Evolutionary conservation across 202 grass and related monocot species (phyloP), one percentile per base, ranked within the genome.

Genomic region (Miscanthus sacchariflorus): DNA sequence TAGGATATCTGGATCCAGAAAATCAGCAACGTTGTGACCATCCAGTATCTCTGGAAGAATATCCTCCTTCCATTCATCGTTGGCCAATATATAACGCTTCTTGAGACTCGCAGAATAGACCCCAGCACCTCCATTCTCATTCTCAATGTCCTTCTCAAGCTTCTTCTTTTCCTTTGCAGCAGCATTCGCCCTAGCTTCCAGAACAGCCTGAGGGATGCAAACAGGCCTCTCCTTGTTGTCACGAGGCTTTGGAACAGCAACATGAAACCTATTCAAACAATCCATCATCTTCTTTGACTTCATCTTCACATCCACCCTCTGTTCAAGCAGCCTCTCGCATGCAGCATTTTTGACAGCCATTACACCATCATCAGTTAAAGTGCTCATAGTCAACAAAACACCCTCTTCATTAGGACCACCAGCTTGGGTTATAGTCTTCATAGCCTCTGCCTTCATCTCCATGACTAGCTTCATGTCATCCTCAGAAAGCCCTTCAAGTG

Each of bases 221-320:
- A 88, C 74, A 54, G 91, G 94, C 24, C 96, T 92, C 66, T 96
- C 96, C 81, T 93, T 96, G 56, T 81, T 94, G 74, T 99, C 96
- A 81, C 96, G 89, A 69, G 92, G 87, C 73, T 99, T 99, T 81
- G 94, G 96, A 45, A 99, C 38, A 49, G 96, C 94, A 87, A 96
- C 96, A 88, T 99, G 96, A 66, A 99, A 99, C 74, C 94, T 87
- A 48, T 99, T 96, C 81, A 99, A 77, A 68, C 85, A 93, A 54
- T 99, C 96, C 58, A 93, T 91, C 11, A 99, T 96, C 88, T 99
- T 99, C 80, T 96, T 96, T 18, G 96, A 99, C 45, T 95, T 96
- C 96, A 99, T 99, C 87, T 99, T 99, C 54, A 93, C 89, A 81
- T 99, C 94, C 33, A 99, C 96, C 91, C 94, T 90, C 74, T 96